A percentile compares a stretch with the other conserved stretches of the same genome.
Conservation (phyloP, 192 early-diverging fungal species). For the Allomyces macrogynus region DNA sequence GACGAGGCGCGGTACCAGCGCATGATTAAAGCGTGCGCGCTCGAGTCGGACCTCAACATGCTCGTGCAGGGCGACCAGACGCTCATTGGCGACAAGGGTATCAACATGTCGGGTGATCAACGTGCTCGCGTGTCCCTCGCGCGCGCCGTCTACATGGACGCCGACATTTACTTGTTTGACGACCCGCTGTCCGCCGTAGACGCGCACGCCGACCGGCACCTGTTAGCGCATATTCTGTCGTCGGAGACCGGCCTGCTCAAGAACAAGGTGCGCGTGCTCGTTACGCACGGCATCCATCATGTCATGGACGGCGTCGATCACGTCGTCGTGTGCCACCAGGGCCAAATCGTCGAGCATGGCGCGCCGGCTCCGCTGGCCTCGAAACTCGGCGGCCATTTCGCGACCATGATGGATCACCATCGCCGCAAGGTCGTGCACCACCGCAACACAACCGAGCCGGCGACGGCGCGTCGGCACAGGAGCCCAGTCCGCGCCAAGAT, state of each 20-base stretch:
- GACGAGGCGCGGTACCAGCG: slow-evolving; percentile 28
- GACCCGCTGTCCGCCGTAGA: slow-evolving; percentile 2
- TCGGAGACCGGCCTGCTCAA: slow-evolving; percentile 22
- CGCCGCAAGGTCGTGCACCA: too few relatives aligned
- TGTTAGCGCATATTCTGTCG: neutral
- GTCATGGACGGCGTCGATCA: slow-evolving; percentile 18
- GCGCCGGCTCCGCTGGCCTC: too few relatives aligned
- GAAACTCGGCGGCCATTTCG: too few relatives aligned
- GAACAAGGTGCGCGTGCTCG: slow-evolving; percentile 26
- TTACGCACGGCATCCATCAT: slow-evolving; percentile 35
- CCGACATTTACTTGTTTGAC: slow-evolving; percentile 1
- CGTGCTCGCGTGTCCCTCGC: slow-evolving; percentile 9
- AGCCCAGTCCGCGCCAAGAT: too few relatives aligned
- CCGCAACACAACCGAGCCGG: too few relatives aligned
- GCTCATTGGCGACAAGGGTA: slow-evolving; percentile 18
- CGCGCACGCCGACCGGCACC: slow-evolving; percentile 1
- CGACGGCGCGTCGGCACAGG: too few relatives aligned
- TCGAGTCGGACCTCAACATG: slow-evolving; percentile 29
- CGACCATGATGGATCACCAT: too few relatives aligned
- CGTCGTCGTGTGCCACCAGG: slow-evolving; percentile 26
- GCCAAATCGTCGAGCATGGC: slow-evolving; percentile 9
- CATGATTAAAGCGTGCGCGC: slow-evolving; percentile 33
- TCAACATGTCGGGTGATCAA: slow-evolving; percentile 17
- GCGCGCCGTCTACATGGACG: slow-evolving; percentile 1
- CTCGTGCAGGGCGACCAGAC: slow-evolving; percentile 39